Evolutionary conservation across 345 rosid genomes (phyloP), one percentile per base, ranked within the genome.

Genomic region (Mallotus nudiflorus): DNA sequence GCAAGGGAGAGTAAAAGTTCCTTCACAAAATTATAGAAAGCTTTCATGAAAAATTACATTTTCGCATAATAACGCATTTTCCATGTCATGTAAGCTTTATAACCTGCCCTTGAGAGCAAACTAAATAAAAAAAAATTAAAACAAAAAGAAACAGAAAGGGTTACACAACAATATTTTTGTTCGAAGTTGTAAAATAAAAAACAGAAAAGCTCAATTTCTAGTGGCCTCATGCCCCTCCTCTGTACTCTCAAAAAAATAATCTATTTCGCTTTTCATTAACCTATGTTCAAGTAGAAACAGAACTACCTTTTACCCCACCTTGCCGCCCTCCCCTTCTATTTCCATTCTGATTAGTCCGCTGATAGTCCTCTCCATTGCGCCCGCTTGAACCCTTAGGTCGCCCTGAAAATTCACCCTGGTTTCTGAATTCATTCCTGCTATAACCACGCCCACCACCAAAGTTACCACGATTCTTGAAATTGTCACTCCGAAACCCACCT

Each of bases 401-500:
- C 64, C 84, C 89, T 3, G 89, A 78, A 73, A 75, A 88, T 59
- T 87, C 93, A 0, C 75, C 79, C 56, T 72, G 77, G 78, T 75
- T 85, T 33, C 83, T 88, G 29, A 76, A 69, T 44, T 84, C 86
- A 11, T 74, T 83, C 65, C 85, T 81, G 45, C 76, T 78, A 67
- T 83, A 83, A 68, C 91, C 87, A 33, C 84, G 71, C 10, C 86
- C 82, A 11, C 77, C 85, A 63, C 62, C 78, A 37, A 44, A 76
- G 69, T 78, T 77, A 44, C 91, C 88, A 16, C 86, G 82, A 27
- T 81, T 79, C 83, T 80, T 86, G 67, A 72, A 77, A 50, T 80
- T 78, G n/a, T 89, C 90, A 22, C 74, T 85, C 53, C 86, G 69
- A 71, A 78, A 85, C 48, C 86, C 80, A 75, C 81, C 84, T 78